phyloP scores from a whole-genome alignment of 1,139 yeast genomes.

The Kodamaea suecica region DNA sequence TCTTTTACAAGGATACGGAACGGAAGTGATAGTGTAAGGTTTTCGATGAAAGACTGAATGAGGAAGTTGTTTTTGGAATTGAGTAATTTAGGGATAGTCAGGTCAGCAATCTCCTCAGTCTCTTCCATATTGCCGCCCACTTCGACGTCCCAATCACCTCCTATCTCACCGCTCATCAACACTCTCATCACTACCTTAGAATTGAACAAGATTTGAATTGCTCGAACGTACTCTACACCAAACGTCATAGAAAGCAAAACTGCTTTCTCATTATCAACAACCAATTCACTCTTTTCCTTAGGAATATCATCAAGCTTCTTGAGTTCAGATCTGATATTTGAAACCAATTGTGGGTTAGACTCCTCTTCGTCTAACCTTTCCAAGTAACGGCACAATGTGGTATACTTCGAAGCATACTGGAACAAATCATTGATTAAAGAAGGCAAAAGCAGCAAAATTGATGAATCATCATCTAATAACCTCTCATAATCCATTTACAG shows the following conservation, averaged over 20 bases:
- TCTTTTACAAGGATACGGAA: not conserved
- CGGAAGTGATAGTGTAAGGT: not conserved
- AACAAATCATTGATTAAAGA: conserved; percentile 4
- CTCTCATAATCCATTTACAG: too few relatives aligned
- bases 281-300: not conserved
- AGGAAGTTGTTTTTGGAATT: too few relatives aligned
- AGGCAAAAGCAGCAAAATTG: conserved; percentile 3
- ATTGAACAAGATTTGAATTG: conserved; percentile 15
- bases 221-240: conserved; percentile 17
- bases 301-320: too few relatives aligned
- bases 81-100: too few relatives aligned
- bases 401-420: not conserved
- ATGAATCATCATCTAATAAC: conserved; percentile 1
- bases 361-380: not conserved
- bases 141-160: too few relatives aligned
- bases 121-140: too few relatives aligned
- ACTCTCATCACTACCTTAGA: conserved; percentile 1
- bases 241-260: conserved; percentile 17
- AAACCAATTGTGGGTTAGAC: too few relatives aligned
- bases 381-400: not conserved
- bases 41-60: not conserved
- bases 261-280: conserved; percentile 14
- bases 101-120: too few relatives aligned
- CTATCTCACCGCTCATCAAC: too few relatives aligned
- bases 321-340: too few relatives aligned